Percentiles rank a stretch among this genome's conserved stretches.
Conservation (phyloP, 345 rosid genomes). For the Rhodomyrtus tomentosa region DNA sequence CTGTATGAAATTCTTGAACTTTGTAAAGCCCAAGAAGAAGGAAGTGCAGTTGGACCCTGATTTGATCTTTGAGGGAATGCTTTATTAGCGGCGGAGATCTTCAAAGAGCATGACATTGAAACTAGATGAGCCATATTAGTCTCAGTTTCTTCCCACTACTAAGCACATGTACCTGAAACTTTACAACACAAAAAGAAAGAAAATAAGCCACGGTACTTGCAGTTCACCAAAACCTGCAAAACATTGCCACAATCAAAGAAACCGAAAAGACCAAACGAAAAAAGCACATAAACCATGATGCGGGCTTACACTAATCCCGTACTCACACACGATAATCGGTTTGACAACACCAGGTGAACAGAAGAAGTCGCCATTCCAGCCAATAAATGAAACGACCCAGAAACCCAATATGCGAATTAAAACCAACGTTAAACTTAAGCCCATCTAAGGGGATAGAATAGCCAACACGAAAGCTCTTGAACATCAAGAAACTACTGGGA, state of each 20-base stretch:
- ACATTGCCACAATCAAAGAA: background rate
- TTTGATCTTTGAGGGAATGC: slow-evolving; percentile 14
- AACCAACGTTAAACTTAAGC: background rate
- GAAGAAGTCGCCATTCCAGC: background rate
- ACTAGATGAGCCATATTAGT: slow-evolving; percentile 52
- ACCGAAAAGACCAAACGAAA: background rate
- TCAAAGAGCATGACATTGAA: slow-evolving; percentile 46
- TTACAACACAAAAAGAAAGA: background rate
- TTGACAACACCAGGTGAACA: background rate
- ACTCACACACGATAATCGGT: background rate
- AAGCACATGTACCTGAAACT: slow-evolving; percentile 33
- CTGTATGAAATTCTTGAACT: slow-evolving; percentile 20
- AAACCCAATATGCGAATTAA: background rate
- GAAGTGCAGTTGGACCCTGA: slow-evolving; percentile 5
- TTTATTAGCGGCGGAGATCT: slow-evolving; percentile 23
- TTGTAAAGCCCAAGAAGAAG: slow-evolving; percentile 17
- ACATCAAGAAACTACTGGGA: background rate
- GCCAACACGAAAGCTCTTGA: background rate
- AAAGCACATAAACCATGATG: background rate
- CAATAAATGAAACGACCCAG: background rate
- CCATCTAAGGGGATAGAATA: background rate
- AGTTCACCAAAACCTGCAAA: background rate
- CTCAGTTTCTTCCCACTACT: slow-evolving; percentile 4
- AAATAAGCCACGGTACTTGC: background rate
- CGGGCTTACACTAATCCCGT: background rate